These are phyloP conservation scores for Komagataella phaffii DNA, from an alignment of 805 yeast species.

Conservation along the genomic window DNA sequence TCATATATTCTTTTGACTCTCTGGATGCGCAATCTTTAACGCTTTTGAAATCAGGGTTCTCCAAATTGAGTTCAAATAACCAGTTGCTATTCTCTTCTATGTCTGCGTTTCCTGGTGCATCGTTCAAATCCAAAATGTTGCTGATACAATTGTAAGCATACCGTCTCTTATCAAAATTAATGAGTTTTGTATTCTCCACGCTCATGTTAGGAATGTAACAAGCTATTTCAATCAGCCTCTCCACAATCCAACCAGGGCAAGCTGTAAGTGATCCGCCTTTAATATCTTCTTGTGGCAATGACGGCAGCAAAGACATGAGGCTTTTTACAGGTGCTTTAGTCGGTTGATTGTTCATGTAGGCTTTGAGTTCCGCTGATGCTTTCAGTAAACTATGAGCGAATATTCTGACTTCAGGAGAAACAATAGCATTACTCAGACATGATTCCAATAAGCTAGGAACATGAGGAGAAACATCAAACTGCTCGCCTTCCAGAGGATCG, in stretches of 20 bases:
- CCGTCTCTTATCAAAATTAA: slow-evolving; percentile 80
- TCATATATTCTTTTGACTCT: slow-evolving; percentile 25
- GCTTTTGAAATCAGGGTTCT: slow-evolving; percentile 11
- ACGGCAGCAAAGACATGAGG: neutral
- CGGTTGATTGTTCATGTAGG: slow-evolving; percentile 2
- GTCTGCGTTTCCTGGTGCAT: slow-evolving; percentile 15
- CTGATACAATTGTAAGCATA: slow-evolving; percentile 50
- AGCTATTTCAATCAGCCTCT: slow-evolving; percentile 63
- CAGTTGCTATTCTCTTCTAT: neutral
- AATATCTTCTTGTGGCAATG: neutral
- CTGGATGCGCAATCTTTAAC: slow-evolving; percentile 27
- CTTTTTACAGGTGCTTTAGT: slow-evolving; percentile 1
- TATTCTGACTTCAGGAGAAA: slow-evolving; percentile 69
- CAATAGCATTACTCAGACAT: slow-evolving; percentile 57
- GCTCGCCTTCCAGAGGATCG: slow-evolving; percentile 5
- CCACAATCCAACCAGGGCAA: slow-evolving; percentile 86
- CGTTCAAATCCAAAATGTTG: slow-evolving; percentile 33
- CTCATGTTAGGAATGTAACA: slow-evolving; percentile 73
- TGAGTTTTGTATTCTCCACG: slow-evolving; percentile 43
- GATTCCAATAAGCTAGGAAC: slow-evolving; percentile 82
- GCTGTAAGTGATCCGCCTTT: slow-evolving; percentile 43
- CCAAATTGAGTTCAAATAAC: slow-evolving; percentile 15
- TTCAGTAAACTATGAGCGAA: slow-evolving; percentile 59
- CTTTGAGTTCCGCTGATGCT: slow-evolving; percentile 27
- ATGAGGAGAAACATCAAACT: slow-evolving; percentile 28